Percentiles rank a stretch among this genome's conserved stretches.
Conservation (phyloP, 768 basidiomycete genomes). For the Collybia sordida region DNA sequence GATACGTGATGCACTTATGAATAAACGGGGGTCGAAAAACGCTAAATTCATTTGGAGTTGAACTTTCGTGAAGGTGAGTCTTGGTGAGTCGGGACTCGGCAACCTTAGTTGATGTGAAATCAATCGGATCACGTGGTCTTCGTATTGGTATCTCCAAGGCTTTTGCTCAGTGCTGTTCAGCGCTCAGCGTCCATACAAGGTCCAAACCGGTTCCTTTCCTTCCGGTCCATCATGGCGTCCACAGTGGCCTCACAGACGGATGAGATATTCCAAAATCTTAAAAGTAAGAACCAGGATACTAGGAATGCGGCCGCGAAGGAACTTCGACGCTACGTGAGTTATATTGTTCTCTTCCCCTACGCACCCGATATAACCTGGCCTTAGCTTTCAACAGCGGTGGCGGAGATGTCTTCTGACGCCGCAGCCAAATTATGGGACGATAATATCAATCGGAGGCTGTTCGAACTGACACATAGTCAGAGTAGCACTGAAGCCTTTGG, state of each 20-base stretch:
- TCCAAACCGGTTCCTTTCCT: too few species aligned
- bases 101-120: too few species aligned
- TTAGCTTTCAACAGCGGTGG: slow-evolving; percentile 70
- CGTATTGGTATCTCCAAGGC: too few species aligned
- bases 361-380: slow-evolving; percentile 7
- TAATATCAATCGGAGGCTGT: slow-evolving; percentile 74
- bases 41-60: too few species aligned
- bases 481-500: slow-evolving; percentile 80
- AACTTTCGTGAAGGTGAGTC: too few species aligned
- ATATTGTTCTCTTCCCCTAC: slow-evolving; percentile 2
- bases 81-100: too few species aligned
- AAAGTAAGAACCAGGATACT: slow-evolving; percentile 61
- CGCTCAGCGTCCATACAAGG: too few species aligned
- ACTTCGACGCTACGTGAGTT: slow-evolving; percentile 70
- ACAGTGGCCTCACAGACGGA: slow-evolving; percentile 58
- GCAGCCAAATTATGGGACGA: slow-evolving; percentile 86
- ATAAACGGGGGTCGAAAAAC: too few species aligned
- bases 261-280: slow-evolving; percentile 66
- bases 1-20: too few species aligned
- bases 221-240: slow-evolving; percentile 54
- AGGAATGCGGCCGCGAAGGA: slow-evolving; percentile 71
- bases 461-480: slow-evolving; percentile 82
- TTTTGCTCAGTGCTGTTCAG: too few species aligned
- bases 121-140: too few species aligned
- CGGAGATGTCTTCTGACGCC: slow-evolving; percentile 81